Conservation (phyloP, 2,329 filamentous ascomycete genomes). For the Colletotrichum limetticola region DNA sequence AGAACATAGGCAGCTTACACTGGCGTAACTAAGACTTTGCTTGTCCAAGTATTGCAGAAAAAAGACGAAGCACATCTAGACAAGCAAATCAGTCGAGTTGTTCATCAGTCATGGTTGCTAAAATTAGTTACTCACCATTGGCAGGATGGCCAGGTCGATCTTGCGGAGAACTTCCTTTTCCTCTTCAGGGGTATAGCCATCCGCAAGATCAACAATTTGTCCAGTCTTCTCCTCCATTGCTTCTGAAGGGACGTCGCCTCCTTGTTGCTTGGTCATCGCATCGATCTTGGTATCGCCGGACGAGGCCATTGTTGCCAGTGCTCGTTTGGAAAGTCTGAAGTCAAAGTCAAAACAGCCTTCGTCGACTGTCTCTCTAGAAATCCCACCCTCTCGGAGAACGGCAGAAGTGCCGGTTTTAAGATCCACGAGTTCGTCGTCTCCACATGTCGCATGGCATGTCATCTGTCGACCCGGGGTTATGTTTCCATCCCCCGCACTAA, state of each 20-base stretch:
- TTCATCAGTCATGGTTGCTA: background rate
- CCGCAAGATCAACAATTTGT: conserved; percentile 33
- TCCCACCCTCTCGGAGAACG: background rate
- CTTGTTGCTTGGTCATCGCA: background rate
- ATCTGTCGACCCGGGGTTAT: conserved; percentile 12
- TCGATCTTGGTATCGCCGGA: background rate
- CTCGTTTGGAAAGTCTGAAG: background rate
- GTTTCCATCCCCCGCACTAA: conserved; percentile 22
- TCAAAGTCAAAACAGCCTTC: background rate
- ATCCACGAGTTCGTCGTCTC: background rate
- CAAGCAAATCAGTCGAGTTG: background rate
- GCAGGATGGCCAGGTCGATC: conserved; percentile 46
- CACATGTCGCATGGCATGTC: conserved; percentile 7
- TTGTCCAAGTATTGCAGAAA: conserved; percentile 59
- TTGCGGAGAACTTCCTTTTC: conserved; percentile 45
- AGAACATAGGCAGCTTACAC: conserved; percentile 18
- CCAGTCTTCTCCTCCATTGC: conserved; percentile 33
- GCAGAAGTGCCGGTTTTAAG: conserved; percentile 2
- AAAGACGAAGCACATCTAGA: conserved; percentile 53
- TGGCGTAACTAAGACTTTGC: conserved; percentile 60
- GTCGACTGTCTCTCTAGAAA: background rate
- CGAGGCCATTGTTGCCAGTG: background rate
- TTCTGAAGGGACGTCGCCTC: background rate
- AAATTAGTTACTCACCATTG: conserved; percentile 38
- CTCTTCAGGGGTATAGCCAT: conserved; percentile 44